Percentiles rank a stretch among this genome's conserved stretches.
Evolutionary conservation across 176 grass and related monocot genomes (phyloP).

Genomic region (Eleusine coracana): DNA sequence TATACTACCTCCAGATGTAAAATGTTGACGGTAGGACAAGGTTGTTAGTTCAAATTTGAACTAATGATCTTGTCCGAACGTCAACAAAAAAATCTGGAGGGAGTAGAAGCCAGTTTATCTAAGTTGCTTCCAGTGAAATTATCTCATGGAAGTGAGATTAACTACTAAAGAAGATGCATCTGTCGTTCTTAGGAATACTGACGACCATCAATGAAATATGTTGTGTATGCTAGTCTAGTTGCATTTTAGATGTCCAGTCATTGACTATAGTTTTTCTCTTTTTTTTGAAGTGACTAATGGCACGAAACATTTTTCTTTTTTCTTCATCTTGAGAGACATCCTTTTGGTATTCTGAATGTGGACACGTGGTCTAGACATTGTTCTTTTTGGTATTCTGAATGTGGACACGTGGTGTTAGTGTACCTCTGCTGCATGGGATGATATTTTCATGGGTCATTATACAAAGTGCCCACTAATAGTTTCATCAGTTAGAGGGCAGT

Average conservation of each 20-base stretch:
- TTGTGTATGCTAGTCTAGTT: constrained; percentile 30
- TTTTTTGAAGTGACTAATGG: neutral
- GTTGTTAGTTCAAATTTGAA: too few relatives aligned
- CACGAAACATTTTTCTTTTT: neutral
- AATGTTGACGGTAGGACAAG: too few relatives aligned
- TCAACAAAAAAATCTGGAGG: too few relatives aligned
- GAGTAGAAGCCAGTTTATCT: neutral
- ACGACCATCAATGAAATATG: constrained; percentile 19
- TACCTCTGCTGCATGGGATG: constrained; percentile 1
- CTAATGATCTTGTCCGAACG: too few relatives aligned
- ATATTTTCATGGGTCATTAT: constrained; percentile 9
- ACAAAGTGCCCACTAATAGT: neutral
- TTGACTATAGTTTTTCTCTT: constrained; percentile 2
- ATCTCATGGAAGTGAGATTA: constrained; percentile 19
- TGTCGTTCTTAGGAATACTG: constrained; percentile 27
- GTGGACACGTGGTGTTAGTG: neutral
- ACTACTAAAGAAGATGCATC: constrained; percentile 10
- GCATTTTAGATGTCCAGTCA: constrained; percentile 6
- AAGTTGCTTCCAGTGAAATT: constrained; percentile 26
- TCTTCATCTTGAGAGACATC: neutral
- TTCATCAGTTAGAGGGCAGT: constrained; percentile 1
- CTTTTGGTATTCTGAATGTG: neutral
- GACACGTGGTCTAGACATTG: too few relatives aligned
- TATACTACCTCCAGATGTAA: neutral
- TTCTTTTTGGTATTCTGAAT: neutral